A percentile compares a stretch with the other conserved stretches of the same genome.
These are phyloP conservation scores for Elsinoe batatas DNA, from an alignment of 2,329 filamentous ascomycete genomes.

Conservation along the genomic window DNA sequence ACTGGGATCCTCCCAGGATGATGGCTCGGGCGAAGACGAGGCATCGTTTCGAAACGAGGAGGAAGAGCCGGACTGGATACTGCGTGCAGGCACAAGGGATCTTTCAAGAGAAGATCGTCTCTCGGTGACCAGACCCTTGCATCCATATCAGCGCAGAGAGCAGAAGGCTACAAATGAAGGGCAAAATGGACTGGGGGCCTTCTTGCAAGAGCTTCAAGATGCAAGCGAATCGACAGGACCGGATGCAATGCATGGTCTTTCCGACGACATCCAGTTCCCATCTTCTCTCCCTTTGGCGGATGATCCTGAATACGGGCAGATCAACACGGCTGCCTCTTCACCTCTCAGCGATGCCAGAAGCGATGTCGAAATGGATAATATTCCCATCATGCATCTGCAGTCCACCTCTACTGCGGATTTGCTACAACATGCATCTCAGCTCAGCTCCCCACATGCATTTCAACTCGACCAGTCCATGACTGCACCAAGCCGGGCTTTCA, in stretches of 20 bases:
- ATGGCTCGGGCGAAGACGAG: not conserved
- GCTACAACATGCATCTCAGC: not conserved
- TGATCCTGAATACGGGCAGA: not conserved
- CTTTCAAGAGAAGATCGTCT: not conserved
- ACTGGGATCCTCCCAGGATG: not conserved
- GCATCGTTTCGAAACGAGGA: not conserved
- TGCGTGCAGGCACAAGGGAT: not conserved
- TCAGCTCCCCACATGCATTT: not conserved
- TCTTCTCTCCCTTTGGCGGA: not conserved
- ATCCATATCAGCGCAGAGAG: not conserved
- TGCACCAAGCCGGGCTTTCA: conserved; percentile 26
- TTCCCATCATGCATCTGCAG: not conserved
- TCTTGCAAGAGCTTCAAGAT: not conserved
- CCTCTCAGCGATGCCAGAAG: conserved; percentile 20
- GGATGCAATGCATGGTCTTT: not conserved
- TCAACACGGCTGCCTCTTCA: conserved; percentile 17
- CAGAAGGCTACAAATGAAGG: not conserved
- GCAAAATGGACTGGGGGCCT: not conserved
- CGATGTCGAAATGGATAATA: conserved; percentile 7
- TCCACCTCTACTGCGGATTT: not conserved
- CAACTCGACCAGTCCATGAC: conserved; percentile 3
- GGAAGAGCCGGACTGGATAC: conserved; percentile 7
- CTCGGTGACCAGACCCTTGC: not conserved
- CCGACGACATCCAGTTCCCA: not conserved
- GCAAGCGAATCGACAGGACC: not conserved